phyloP scores from a whole-genome alignment of 2,329 filamentous ascomycete genomes.

The Aspergillus proliferans region DNA sequence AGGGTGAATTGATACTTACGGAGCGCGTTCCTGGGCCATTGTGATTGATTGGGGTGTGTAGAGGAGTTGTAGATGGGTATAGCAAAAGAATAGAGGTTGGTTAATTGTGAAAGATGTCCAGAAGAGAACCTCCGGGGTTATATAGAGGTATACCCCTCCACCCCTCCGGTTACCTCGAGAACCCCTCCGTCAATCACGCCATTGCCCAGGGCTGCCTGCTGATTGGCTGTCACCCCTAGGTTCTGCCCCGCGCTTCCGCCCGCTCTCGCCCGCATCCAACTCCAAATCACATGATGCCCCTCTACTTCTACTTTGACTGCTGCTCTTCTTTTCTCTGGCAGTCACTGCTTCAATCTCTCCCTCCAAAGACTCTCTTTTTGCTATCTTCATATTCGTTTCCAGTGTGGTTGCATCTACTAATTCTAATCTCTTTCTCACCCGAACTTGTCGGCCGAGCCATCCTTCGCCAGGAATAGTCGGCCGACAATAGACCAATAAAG shows the following conservation, averaged over 20 bases:
- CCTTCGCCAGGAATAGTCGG: slow-evolving; percentile 10
- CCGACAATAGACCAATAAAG: slow-evolving; percentile 27
- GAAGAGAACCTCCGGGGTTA: neutral
- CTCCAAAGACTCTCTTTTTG: too few species aligned
- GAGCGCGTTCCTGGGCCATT: slow-evolving; percentile 41
- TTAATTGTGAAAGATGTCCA: slow-evolving; percentile 1
- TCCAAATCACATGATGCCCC: neutral
- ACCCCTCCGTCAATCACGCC: too few species aligned
- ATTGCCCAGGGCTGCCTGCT: too few species aligned
- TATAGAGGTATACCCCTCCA: neutral
- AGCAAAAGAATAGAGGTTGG: neutral
- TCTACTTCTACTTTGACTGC: neutral
- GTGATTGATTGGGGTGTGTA: slow-evolving; percentile 10
- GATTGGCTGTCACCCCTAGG: neutral
- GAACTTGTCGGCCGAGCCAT: slow-evolving; percentile 20
- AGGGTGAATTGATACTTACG: slow-evolving; percentile 28
- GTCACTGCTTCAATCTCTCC: neutral
- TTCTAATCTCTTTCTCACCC: slow-evolving; percentile 3
- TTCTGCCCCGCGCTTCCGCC: neutral
- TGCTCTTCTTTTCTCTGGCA: neutral
- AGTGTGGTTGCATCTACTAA: neutral
- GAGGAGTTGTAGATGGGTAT: slow-evolving; percentile 2
- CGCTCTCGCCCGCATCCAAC: too few species aligned
- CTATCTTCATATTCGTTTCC: too few species aligned
- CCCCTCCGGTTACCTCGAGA: neutral